Base-by-base conservation (phyloP, 495 filamentous ascomycete genomes). In the Pyrenula massariospora region DNA sequence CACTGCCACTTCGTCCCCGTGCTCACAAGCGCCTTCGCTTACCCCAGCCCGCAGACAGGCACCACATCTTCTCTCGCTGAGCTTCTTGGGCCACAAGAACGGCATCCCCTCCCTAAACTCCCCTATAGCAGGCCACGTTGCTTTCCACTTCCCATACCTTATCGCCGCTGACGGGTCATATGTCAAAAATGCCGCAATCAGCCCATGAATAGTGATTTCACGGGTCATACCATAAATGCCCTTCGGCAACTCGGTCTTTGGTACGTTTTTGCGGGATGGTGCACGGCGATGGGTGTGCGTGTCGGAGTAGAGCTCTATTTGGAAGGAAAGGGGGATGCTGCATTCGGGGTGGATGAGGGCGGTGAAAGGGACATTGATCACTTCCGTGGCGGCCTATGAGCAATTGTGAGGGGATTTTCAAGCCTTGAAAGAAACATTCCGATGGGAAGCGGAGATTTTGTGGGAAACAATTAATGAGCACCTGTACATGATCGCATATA, bases 141-240 rank as follows among this genome's bases (percentile, higher is more conserved):
- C 82, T 62, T 73, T 71, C 91, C 91, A 95, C 11, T 70, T 63
- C 0, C 71, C 67, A 53, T 52, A 24, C 8, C 19, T 24, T 47
- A 64, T 68, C 21, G 63, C 62, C 25, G 59, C 53, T 11, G 62
- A 58, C 3, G 48, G 54, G 59, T 82, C 72, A 2, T 84, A 73
- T 22, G 83, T 78, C 5, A 95, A 70, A 56, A 80, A 85, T 1
- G 84, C 79, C n/a, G 89, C 85, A 8, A 89, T 73, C 15, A 88
- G 71, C 2, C 82, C 84, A 59, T 92, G 87, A 23, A 87, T 76
- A 1, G 78, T 77, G 31, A 81, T 81, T 53, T 69, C 73, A 65
- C 5, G 74, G 67, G 19, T 56, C 15, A 5, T 5, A 42, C 31
- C 8, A 42, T 5, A 42, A 42, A 42, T 42, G 31, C 15, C 31